A percentile compares a stretch with the other conserved stretches of the same genome.
These are phyloP conservation scores for Ophiostoma populinum DNA, from an alignment of 2,329 filamentous ascomycete species.

Conservation along the genomic window DNA sequence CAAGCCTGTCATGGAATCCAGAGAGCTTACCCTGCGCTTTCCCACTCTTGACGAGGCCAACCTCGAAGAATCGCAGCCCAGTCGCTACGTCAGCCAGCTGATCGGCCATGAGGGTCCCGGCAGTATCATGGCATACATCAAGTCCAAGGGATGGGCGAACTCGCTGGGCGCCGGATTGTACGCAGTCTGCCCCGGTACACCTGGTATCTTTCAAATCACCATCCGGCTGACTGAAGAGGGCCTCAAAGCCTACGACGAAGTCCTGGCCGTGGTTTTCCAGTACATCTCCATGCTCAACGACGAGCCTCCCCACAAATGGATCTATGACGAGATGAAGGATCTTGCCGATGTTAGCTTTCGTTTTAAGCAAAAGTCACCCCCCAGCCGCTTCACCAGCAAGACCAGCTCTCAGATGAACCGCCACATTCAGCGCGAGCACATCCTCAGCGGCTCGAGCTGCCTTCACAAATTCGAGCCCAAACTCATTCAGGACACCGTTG, in stretches of 20 bases:
- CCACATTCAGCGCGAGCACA: slow-evolving; percentile 67
- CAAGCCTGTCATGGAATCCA: slow-evolving; percentile 79
- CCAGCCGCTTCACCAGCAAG: slow-evolving; percentile 74
- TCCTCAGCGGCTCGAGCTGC: slow-evolving; percentile 64
- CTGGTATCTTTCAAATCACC: slow-evolving; percentile 63
- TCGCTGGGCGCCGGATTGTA: slow-evolving; percentile 62
- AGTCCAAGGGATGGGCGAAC: slow-evolving; percentile 80
- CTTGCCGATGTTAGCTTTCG: slow-evolving; percentile 89
- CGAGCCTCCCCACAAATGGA: slow-evolving; percentile 71
- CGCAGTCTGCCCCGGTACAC: slow-evolving; percentile 57
- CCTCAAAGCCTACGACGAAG: slow-evolving; percentile 62
- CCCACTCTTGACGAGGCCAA: slow-evolving; percentile 54
- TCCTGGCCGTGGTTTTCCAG: slow-evolving; percentile 73
- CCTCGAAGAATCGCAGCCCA: slow-evolving; percentile 64
- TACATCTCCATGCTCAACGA: slow-evolving; percentile 80
- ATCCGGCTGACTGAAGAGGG: slow-evolving; percentile 72
- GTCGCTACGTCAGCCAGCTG: slow-evolving; percentile 71
- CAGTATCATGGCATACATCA: slow-evolving; percentile 79
- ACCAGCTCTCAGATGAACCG: slow-evolving; percentile 84
- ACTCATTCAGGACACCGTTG: slow-evolving; percentile 57
- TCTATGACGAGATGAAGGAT: slow-evolving; percentile 79
- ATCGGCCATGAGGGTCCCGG: slow-evolving; percentile 88
- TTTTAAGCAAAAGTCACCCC: slow-evolving; percentile 83
- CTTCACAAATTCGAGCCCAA: slow-evolving; percentile 65
- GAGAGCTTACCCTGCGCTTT: slow-evolving; percentile 65